Evolutionary conservation across 495 filamentous ascomycete species (phyloP).

Genomic region (Oidiodendron maius): DNA sequence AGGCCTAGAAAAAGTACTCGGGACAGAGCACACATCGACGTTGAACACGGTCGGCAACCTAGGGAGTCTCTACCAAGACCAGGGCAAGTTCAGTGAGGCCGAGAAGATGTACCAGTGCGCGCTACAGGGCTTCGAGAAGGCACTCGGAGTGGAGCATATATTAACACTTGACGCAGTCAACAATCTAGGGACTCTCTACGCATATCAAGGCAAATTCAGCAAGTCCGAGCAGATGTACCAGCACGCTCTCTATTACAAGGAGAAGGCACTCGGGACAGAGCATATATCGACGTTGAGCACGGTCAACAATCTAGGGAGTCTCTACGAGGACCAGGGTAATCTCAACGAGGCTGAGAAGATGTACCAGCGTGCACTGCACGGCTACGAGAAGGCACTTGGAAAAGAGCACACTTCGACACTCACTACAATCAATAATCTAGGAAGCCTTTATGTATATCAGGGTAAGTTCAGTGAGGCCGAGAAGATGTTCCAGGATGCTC

Average conservation of each 20-base stretch:
- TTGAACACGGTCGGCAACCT: background rate
- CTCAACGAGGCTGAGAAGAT: background rate
- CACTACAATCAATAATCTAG: background rate
- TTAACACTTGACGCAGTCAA: background rate
- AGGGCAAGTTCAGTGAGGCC: background rate
- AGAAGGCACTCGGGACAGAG: background rate
- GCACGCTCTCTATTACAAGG: background rate
- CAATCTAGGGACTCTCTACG: background rate
- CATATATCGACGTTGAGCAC: background rate
- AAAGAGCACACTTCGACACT: background rate
- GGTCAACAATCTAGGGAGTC: background rate
- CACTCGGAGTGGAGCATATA: background rate
- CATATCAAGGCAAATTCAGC: background rate
- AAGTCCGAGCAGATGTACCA: background rate
- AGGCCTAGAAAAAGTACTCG: background rate
- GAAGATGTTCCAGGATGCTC: background rate
- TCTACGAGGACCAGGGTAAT: background rate
- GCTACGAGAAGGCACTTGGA: background rate
- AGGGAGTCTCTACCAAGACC: background rate
- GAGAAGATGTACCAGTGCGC: background rate
- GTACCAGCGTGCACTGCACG: background rate
- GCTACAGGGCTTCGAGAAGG: background rate
- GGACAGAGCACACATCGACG: background rate
- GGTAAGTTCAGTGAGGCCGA: background rate
- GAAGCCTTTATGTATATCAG: background rate